Evolutionary conservation across 176 grass and related monocot species (phyloP).

Genomic region (Eleusine coracana): DNA sequence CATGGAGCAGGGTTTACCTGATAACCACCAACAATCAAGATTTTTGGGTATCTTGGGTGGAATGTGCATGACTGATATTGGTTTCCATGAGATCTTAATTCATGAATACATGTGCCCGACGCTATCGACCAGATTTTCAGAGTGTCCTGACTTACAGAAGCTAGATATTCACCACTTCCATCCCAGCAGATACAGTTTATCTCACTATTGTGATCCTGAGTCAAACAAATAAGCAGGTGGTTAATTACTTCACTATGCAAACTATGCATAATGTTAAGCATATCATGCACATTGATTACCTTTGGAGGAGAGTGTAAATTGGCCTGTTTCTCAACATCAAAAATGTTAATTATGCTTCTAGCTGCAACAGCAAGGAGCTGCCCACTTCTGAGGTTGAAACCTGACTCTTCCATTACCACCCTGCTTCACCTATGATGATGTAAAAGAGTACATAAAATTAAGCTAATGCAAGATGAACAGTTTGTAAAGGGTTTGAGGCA

Average conservation of each 20-base stretch:
- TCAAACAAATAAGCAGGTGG: constrained; percentile 18
- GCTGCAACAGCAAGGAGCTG: constrained; percentile 79
- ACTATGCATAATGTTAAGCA: background rate
- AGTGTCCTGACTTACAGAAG: constrained; percentile 84
- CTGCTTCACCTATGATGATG: constrained; percentile 52
- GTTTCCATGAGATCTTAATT: constrained; percentile 82
- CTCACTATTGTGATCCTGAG: constrained; percentile 70
- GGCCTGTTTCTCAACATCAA: constrained; percentile 70
- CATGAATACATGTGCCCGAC: constrained; percentile 58
- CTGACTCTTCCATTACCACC: constrained; percentile 73
- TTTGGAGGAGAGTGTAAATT: constrained; percentile 52
- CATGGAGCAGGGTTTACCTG: constrained; percentile 55
- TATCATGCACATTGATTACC: constrained; percentile 46
- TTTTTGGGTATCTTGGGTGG: constrained; percentile 74
- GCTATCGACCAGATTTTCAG: constrained; percentile 84
- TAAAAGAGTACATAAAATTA: constrained; percentile 22
- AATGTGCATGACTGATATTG: constrained; percentile 89
- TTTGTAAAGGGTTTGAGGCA: background rate
- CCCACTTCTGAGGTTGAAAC: constrained; percentile 79
- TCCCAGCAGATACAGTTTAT: constrained; percentile 86
- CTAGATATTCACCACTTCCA: constrained; percentile 74
- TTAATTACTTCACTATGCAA: background rate
- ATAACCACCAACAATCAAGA: constrained; percentile 88
- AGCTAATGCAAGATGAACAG: background rate
- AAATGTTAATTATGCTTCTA: constrained; percentile 72